Conservation (phyloP, 257 asterid species). For the Salvia hispanica region DNA sequence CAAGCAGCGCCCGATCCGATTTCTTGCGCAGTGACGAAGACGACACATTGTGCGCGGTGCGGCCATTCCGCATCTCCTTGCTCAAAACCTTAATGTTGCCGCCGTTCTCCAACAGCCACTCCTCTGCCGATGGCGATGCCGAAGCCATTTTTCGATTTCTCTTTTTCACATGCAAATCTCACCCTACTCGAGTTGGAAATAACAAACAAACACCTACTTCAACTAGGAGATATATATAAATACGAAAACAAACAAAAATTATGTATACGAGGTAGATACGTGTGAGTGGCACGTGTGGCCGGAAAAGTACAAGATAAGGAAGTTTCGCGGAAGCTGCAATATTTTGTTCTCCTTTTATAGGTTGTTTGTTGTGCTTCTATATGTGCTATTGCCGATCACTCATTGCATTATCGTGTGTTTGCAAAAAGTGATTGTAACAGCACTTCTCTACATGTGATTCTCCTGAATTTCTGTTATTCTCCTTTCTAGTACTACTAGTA, state of each 20-base stretch:
- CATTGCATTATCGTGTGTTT: neutral
- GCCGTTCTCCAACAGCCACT: slow-evolving; percentile 67
- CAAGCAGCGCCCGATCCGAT: slow-evolving; percentile 61
- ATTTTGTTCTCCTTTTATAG: neutral
- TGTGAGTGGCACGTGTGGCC: too few relatives aligned
- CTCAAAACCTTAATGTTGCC: slow-evolving; percentile 52
- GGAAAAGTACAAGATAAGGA: neutral
- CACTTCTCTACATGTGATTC: neutral
- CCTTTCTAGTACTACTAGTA: neutral
- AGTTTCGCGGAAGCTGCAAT: slow-evolving; percentile 31
- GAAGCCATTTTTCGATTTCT: neutral
- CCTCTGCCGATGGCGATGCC: slow-evolving; percentile 47
- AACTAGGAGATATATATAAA: too few relatives aligned
- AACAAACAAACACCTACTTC: neutral
- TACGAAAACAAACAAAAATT: too few relatives aligned
- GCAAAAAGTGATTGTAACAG: neutral
- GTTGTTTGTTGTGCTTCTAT: neutral
- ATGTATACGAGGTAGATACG: too few relatives aligned
- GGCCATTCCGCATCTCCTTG: slow-evolving; percentile 56
- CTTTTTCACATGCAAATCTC: neutral
- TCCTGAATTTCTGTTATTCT: neutral
- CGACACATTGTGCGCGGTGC: slow-evolving; percentile 74
- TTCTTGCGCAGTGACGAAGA: slow-evolving; percentile 77
- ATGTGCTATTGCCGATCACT: neutral
- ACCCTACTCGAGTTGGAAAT: neutral